Conservation (phyloP, 140 eudicot species). For the Flaveria floridana region DNA sequence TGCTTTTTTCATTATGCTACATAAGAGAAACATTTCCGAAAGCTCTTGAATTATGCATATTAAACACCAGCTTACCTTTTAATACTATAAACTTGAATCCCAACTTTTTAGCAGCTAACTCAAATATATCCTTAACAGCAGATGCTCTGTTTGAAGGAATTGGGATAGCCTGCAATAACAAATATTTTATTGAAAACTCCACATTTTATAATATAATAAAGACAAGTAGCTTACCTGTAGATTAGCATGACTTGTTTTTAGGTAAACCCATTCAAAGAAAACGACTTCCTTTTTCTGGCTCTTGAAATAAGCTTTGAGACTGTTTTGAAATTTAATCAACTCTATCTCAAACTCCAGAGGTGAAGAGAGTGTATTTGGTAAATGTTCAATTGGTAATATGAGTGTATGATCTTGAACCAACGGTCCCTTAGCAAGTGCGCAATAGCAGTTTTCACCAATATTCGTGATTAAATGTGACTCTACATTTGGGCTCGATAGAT, state of each 20-base stretch:
- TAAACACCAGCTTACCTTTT: slow-evolving; percentile 49
- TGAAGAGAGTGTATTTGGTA: slow-evolving; percentile 66
- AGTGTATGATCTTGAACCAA: slow-evolving; percentile 79
- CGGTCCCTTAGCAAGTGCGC: slow-evolving; percentile 93
- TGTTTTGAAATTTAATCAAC: slow-evolving; percentile 58
- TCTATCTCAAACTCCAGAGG: slow-evolving; percentile 72
- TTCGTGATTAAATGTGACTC: slow-evolving; percentile 87
- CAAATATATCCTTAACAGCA: slow-evolving; percentile 61
- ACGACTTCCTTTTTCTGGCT: slow-evolving; percentile 68
- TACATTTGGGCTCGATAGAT: slow-evolving; percentile 92
- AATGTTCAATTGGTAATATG: slow-evolving; percentile 83
- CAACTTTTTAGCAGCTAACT: slow-evolving; percentile 86
- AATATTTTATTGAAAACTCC: neutral
- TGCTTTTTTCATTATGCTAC: neutral
- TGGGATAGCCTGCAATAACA: slow-evolving; percentile 67
- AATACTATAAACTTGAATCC: slow-evolving; percentile 63
- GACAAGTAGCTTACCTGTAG: slow-evolving; percentile 56
- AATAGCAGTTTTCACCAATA: slow-evolving; percentile 74
- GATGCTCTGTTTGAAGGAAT: slow-evolving; percentile 75
- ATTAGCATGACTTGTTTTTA: slow-evolving; percentile 86
- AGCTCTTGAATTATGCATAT: neutral
- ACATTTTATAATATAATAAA: neutral
- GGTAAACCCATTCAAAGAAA: slow-evolving; percentile 81
- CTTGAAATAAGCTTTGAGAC: slow-evolving; percentile 64
- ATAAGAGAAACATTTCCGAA: neutral